Base-by-base conservation (phyloP, 306 rosid genomes). In the Pyrus bretschneideri region DNA sequence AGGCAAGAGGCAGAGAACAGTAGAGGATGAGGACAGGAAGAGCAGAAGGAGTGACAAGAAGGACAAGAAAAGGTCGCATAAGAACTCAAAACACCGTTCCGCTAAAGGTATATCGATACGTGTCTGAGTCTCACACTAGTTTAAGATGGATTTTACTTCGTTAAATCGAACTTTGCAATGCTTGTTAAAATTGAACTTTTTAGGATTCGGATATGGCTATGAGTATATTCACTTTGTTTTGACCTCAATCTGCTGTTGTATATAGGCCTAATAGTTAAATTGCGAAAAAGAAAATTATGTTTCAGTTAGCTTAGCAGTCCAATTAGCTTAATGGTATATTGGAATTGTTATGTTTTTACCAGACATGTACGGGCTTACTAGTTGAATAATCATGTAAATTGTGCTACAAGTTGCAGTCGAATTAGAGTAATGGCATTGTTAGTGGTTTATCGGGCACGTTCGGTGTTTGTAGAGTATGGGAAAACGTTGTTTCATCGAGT, bases 1-100 rank as follows among this genome's bases (percentile, higher is more conserved):
- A 76, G 81, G 79, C 74, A 95, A 95, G 96, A 90, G 93, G 83
- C 83, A 23, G 29, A 89, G 91, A 82, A 73, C 77, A 3, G 86
- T 58, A 30, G 97, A 89, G 62, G 89, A 83, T 79, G 92, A 78
- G 25, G 93, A 83, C 29, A 87, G 77, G 83, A 92, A 85, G 84
- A 62, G 76, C 45, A 72, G 91, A 58, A 90, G 79, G 84, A 86
- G 82, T 73, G 95, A 84, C 67, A 89, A 79, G 89, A 86, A 82
- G 70, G 93, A 87, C 35, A 86, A 87, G 86, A 88, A 85, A 79
- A 73, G 49, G 60, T 86, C 89, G 59, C 86, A 75, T 66, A 86
- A 88, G 81, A 89, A 89, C 77, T 85, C 93, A 70, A 85, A 86
- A 72, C 89, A 81, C 68, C 82, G 71, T 73, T 83, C 86, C 52